These are phyloP conservation scores for Thraustotheca clavata DNA, from an alignment of 352 stramenopile genomes.

Conservation along the genomic window DNA sequence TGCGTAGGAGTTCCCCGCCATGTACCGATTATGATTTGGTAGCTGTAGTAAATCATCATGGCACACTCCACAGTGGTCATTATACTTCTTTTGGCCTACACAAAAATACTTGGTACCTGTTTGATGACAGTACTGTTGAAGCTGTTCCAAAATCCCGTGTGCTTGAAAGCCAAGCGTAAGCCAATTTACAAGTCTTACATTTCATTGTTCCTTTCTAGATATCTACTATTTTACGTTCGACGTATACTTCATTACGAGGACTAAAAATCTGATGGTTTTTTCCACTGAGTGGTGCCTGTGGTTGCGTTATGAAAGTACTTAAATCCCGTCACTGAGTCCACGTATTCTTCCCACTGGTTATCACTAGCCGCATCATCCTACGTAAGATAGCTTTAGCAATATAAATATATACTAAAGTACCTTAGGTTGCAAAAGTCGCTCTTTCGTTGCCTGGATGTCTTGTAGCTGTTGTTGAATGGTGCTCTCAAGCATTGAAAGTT, in stretches of 20 bases:
- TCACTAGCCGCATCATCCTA: too few species aligned
- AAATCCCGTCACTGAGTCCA: slow-evolving; percentile 1
- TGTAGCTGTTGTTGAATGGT: slow-evolving; percentile 7
- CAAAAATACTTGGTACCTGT: not conserved
- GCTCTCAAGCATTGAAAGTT: slow-evolving; percentile 1
- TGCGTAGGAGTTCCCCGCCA: too few species aligned
- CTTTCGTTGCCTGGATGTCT: slow-evolving; percentile 7
- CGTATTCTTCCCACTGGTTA: slow-evolving; percentile 15
- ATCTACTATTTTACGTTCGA: not conserved
- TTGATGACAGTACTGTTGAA: not conserved
- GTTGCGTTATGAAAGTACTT: slow-evolving; percentile 14
- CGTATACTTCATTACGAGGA: too few species aligned
- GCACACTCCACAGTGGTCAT: not conserved
- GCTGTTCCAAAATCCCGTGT: not conserved
- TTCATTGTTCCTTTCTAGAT: not conserved
- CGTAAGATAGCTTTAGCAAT: not conserved
- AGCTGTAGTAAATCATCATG: not conserved
- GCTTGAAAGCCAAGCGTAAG: not conserved
- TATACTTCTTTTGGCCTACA: not conserved
- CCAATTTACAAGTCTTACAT: too few species aligned
- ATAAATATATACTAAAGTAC: not conserved
- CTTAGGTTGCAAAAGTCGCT: not conserved
- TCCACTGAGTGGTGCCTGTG: slow-evolving; percentile 8
- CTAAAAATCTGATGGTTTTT: slow-evolving; percentile 9
- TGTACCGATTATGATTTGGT: not conserved